Evolutionary conservation across 768 basidiomycete genomes (phyloP), one percentile per base, ranked within the genome.

Genomic region (Floccularia luteovirens): DNA sequence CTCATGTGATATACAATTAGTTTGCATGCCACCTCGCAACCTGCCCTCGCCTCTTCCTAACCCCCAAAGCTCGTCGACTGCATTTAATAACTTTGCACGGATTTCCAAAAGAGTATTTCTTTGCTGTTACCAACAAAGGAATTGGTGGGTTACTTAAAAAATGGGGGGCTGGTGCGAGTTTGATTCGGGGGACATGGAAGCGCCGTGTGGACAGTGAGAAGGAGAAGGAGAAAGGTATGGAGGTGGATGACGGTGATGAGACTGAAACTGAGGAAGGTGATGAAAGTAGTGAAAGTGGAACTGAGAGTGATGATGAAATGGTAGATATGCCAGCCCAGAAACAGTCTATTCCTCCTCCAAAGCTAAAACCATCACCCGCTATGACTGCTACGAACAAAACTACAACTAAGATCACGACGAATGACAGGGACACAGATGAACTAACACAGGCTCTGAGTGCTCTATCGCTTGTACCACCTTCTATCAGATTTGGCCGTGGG

Each of bases 51-150:
- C 49, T 68, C 8, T 93, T 91, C 56, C 53, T 61, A 5, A 81
- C 75, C 1, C 91, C 90, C 0, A 90, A 86, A 58, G 61, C 75
- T 12, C 72, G 91, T 13, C 66, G 91, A 17, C 65, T 86, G 31
- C 91, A 93, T 63, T 72, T 94, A 38, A 87, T 93, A 33, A 71
- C 81, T 49, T 75, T 69, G 11, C 91, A 94, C 50, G 76, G 71
- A 37, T 94, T 83, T 54, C 90, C 90, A 3, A 88, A 88, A 54
- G 77, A 91, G 52, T 94, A 83, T 58, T 93, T 90, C 61, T 94
- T 93, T 56, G 77, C 85, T 14, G 82, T 94, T 14, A 91, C 88
- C 12, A 92, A 92, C 61, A 90, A 87, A 55, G 91, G 91, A 16
- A 77, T 91, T 10, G 89, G 88, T 10, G 86, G 82, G 3, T 62